These are phyloP conservation scores for Heracleum sosnowskyi DNA, from an alignment of 129 eudicot species.

Conservation along the genomic window DNA sequence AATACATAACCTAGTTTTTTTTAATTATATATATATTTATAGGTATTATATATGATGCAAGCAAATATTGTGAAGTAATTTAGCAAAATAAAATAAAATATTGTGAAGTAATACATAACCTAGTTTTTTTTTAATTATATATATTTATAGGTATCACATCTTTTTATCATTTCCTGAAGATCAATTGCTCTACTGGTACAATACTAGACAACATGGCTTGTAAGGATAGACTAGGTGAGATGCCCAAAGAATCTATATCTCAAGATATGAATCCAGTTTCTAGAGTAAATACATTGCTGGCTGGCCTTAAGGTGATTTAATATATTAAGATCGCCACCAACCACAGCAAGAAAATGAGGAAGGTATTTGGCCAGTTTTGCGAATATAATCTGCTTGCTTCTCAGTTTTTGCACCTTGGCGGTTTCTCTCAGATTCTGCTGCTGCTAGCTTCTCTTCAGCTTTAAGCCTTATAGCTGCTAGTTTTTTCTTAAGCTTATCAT, in stretches of 20 bases:
- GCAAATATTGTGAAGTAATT: neutral
- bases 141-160: neutral
- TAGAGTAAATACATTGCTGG: neutral
- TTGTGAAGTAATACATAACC: neutral
- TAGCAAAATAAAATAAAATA: too few relatives aligned
- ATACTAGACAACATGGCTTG: neutral
- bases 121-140: neutral
- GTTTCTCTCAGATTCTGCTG: constrained; percentile 66
- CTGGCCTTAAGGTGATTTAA: neutral
- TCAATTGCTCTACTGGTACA: neutral
- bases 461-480: constrained; percentile 64
- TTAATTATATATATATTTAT: too few relatives aligned
- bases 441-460: constrained; percentile 67
- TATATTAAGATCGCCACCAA: constrained; percentile 32
- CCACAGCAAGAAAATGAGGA: constrained; percentile 58
- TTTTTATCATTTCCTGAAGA: neutral
- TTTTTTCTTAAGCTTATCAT: constrained; percentile 62
- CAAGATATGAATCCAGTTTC: neutral
- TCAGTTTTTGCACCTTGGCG: constrained; percentile 60
- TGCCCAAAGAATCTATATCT: neutral
- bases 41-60: neutral
- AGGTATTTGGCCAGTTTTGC: constrained; percentile 71
- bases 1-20: too few relatives aligned
- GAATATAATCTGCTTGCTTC: constrained; percentile 60
- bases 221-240: neutral